Evolutionary conservation across 2,329 filamentous ascomycete genomes (phyloP).

Genomic region (Fusarium liriodendri): DNA sequence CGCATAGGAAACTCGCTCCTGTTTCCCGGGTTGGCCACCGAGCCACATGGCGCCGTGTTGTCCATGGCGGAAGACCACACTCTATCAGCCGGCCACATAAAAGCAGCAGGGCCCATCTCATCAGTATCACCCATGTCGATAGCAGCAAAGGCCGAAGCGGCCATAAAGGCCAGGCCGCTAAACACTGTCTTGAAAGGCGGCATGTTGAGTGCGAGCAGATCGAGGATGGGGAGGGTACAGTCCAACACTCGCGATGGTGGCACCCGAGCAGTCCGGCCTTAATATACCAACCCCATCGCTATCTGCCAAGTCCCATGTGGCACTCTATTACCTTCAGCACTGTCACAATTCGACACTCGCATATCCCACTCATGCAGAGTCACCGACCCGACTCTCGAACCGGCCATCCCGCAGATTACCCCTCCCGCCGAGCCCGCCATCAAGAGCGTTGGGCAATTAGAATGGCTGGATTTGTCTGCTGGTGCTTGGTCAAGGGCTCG

Average conservation of each 20-base stretch:
- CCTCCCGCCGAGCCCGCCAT: constrained; percentile 12
- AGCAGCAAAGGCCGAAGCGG: constrained; percentile 15
- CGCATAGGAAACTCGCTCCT: constrained; percentile 67
- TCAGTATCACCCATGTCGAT: constrained; percentile 20
- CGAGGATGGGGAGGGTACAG: not conserved
- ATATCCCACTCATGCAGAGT: not conserved
- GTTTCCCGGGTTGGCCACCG: constrained; percentile 57
- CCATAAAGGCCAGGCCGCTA: constrained; percentile 26
- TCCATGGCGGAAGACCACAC: constrained; percentile 65
- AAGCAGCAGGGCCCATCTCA: constrained; percentile 65
- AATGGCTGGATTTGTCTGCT: constrained; percentile 5
- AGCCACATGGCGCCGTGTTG: constrained; percentile 69
- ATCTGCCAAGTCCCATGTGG: not conserved
- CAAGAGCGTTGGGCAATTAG: constrained; percentile 1
- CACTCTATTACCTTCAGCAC: not conserved
- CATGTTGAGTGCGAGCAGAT: constrained; percentile 19
- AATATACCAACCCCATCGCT: constrained; percentile 20
- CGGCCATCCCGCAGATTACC: constrained; percentile 5
- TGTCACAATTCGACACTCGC: not conserved
- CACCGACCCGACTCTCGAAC: not conserved
- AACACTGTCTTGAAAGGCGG: constrained; percentile 31
- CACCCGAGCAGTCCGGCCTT: constrained; percentile 18
- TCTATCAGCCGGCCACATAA: constrained; percentile 71
- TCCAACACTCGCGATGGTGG: not conserved
- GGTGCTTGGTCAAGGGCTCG: not conserved